These are phyloP conservation scores for Carnegiea gigantea DNA, from an alignment of 179 eudicot genomes.

Conservation along the genomic window DNA sequence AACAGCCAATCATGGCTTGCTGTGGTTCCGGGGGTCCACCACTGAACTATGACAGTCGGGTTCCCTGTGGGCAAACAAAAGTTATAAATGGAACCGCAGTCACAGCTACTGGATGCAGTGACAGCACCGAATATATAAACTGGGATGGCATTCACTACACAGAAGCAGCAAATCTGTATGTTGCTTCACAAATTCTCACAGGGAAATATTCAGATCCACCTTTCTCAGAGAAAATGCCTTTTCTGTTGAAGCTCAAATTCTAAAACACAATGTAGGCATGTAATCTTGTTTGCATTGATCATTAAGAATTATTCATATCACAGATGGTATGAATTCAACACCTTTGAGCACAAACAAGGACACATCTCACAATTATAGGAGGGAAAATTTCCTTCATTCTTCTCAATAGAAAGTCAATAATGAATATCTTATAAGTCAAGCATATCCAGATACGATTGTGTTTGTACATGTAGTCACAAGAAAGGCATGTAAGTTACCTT, in stretches of 20 bases:
- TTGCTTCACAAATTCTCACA: slow-evolving; percentile 76
- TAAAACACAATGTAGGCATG: slow-evolving; percentile 23
- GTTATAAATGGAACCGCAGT: slow-evolving; percentile 42
- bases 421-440: slow-evolving; percentile 26
- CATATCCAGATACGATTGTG: slow-evolving; percentile 20
- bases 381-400: not conserved
- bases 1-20: slow-evolving; percentile 65
- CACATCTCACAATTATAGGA: not conserved
- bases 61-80: slow-evolving; percentile 42
- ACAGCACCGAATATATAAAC: slow-evolving; percentile 59
- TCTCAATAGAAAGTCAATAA: slow-evolving; percentile 16
- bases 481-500: slow-evolving; percentile 10
- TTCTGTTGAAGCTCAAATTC: slow-evolving; percentile 70
- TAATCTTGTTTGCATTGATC: not conserved
- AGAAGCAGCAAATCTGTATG: slow-evolving; percentile 82
- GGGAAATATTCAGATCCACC: slow-evolving; percentile 93
- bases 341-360: not conserved
- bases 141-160: slow-evolving; percentile 98
- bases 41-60: slow-evolving; percentile 39
- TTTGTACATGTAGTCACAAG: slow-evolving; percentile 30
- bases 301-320: slow-evolving; percentile 3
- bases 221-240: slow-evolving; percentile 78
- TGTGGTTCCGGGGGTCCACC: slow-evolving; percentile 52
- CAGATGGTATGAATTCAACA: not conserved
- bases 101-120: slow-evolving; percentile 64